These are phyloP conservation scores for Globisporangium middletonii DNA, from an alignment of 352 stramenopile species.

Conservation along the genomic window DNA sequence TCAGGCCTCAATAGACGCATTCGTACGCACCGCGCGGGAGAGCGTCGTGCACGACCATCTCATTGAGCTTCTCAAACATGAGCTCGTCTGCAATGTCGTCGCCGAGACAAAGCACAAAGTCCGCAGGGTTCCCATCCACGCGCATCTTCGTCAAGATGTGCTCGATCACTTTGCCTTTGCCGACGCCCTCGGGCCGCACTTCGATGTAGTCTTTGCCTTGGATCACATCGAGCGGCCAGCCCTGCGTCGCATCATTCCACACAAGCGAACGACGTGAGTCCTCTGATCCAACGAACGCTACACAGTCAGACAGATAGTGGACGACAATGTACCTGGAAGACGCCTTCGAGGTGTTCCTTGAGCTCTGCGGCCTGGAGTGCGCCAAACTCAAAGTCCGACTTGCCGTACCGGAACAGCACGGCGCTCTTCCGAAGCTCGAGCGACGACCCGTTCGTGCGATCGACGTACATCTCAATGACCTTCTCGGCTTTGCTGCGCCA, in stretches of 20 bases:
- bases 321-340: constrained; percentile 42
- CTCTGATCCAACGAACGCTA: not conserved
- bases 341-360: constrained; percentile 94
- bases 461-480: constrained; percentile 98
- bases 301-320: not conserved
- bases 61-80: constrained; percentile 89
- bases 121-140: constrained; percentile 61
- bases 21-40: constrained; percentile 33
- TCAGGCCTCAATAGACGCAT: not conserved
- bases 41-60: constrained; percentile 31
- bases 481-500: constrained; percentile 94
- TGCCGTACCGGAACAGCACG: constrained; percentile 97
- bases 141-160: constrained; percentile 87
- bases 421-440: constrained; percentile 97
- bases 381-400: constrained; percentile 98
- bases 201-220: constrained; percentile 97
- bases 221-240: constrained; percentile 73
- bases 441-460: constrained; percentile 97
- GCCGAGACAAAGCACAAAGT: constrained; percentile 97
- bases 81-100: constrained; percentile 98
- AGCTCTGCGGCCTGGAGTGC: constrained; percentile 95
- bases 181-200: constrained; percentile 94
- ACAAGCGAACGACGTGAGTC: not conserved
- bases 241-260: constrained; percentile 14
- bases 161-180: constrained; percentile 95